Base-by-base conservation (phyloP, 257 asterid species). In the Voacanga thouarsii region DNA sequence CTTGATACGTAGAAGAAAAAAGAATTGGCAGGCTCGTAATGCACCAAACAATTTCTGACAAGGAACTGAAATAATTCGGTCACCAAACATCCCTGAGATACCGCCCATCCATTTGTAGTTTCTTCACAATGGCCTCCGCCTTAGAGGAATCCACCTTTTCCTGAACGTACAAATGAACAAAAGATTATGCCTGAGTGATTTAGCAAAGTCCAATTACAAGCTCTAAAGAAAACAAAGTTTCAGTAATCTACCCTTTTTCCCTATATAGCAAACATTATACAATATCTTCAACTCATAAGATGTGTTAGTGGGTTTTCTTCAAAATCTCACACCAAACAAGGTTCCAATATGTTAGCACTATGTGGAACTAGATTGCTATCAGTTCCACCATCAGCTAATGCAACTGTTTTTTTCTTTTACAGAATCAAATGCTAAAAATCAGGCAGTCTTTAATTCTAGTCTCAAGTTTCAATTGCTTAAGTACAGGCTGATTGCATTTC, bases 21-120 rank as follows among this genome's bases (percentile, higher is more conserved):
- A 50, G 49, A 49, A 67, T 67, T 76, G 33, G 74, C 6, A 18
- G 8, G 72, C 71, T 64, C 49, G 11, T 69, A 45, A 55, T 37
- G 80, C 60, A 43, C 44, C 75, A 53, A 63, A 69, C 63, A 71
- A 39, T 63, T 55, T 39, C 80, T 41, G 15, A 33, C 51, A 57
- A 33, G 49, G 45, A 76, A 59, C 60, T 19, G 41, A 9, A 43
- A 30, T 4, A 7, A 18, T 44, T 50, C 55, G 71, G 71, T 91
- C 87, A 91, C 96, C 96, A 91, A 57, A 91, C 94, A 51, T 91
- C 96, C 89, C 96, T 89, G 78, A 89, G 84, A 79, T 91, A 91
- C 61, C 96, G 83, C 61, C 96, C 96, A 75, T 91, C 90, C 86
- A 84, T 89, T 77, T 91, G 96, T 80, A 91, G 90, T 81, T 89